Evolutionary conservation across 768 basidiomycete genomes (phyloP).

Genomic region (Cystoderma amianthinum): DNA sequence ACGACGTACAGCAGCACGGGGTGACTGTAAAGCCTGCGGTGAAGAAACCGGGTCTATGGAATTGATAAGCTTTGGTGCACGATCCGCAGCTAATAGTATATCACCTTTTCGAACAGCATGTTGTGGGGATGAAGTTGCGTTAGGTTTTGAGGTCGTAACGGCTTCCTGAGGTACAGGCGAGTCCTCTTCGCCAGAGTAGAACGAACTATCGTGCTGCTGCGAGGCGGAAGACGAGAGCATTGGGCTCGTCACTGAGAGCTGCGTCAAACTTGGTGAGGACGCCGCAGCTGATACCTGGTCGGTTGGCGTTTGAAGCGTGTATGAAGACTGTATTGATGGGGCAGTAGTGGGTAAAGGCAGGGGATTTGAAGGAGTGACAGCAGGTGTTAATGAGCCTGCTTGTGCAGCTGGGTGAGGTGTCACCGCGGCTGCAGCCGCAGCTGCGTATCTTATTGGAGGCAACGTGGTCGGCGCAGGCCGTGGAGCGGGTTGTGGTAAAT

Average conservation of each 20-base stretch:
- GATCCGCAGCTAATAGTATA: constrained; percentile 13
- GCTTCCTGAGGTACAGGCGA: constrained; percentile 75
- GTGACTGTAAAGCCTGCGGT: constrained; percentile 33
- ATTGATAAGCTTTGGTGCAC: constrained; percentile 2
- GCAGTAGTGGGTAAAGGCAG: constrained; percentile 24
- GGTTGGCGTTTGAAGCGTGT: constrained; percentile 27
- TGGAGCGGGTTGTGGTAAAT: constrained; percentile 48
- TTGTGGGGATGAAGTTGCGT: constrained; percentile 57
- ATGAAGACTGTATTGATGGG: constrained; percentile 27
- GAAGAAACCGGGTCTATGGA: constrained; percentile 39
- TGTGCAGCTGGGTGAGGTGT: constrained; percentile 40
- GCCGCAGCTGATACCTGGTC: constrained; percentile 38
- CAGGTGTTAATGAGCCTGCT: constrained; percentile 17
- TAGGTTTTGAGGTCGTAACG: constrained; percentile 32
- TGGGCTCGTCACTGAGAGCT: constrained; percentile 76
- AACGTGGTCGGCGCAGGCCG: constrained; percentile 45
- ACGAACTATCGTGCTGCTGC: constrained; percentile 61
- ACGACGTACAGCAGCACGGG: constrained; percentile 32
- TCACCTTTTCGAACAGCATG: constrained; percentile 41
- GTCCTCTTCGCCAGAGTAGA: constrained; percentile 64
- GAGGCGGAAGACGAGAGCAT: constrained; percentile 74
- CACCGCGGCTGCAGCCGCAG: constrained; percentile 73
- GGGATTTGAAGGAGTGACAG: constrained; percentile 17
- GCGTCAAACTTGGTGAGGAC: constrained; percentile 81
- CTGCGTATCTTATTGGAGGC: constrained; percentile 84